A percentile compares a stretch with the other conserved stretches of the same genome.
These are phyloP conservation scores for Kluyveromyces marxianus DNA, from an alignment of 1,139 yeast genomes.

Conservation along the genomic window DNA sequence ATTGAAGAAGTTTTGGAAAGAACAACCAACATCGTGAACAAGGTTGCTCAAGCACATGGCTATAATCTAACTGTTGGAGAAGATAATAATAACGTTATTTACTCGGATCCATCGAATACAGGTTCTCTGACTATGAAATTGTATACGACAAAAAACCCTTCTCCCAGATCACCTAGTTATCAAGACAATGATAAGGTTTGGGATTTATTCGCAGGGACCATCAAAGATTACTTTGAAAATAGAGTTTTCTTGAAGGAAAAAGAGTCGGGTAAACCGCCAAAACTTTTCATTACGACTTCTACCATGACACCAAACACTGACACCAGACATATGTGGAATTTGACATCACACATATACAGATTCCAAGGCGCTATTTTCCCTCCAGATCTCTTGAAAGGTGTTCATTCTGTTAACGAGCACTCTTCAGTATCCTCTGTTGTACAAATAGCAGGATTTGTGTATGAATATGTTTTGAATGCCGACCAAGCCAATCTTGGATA, in stretches of 20 bases:
- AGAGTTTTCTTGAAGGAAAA: conserved; percentile 26
- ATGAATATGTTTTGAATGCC: conserved; percentile 37
- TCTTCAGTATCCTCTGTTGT: conserved; percentile 44
- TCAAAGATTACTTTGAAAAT: conserved; percentile 47
- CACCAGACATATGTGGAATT: conserved; percentile 50
- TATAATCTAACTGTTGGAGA: conserved; percentile 40
- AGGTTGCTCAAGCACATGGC: conserved; percentile 38
- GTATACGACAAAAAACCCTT: conserved; percentile 28
- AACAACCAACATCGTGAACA: conserved; percentile 32
- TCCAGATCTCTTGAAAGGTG: conserved; percentile 4
- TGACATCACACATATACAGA: conserved; percentile 50
- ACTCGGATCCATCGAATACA: conserved; percentile 23
- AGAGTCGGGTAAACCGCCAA: conserved; percentile 14
- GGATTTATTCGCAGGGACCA: conserved; percentile 46
- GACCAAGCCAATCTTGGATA: conserved; percentile 4
- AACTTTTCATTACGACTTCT: conserved; percentile 47
- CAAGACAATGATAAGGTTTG: conserved; percentile 36
- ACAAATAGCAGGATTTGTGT: conserved; percentile 44
- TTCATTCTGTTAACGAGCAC: conserved; percentile 50
- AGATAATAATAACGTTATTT: conserved; percentile 7
- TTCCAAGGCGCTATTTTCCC: conserved; percentile 9
- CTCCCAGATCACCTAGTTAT: conserved; percentile 45
- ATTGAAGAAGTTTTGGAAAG: conserved; percentile 36
- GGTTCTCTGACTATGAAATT: conserved; percentile 36
- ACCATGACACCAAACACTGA: conserved; percentile 59